These are phyloP conservation scores for Limnanthes douglasii DNA, from an alignment of 345 rosid genomes.

Conservation along the genomic window DNA sequence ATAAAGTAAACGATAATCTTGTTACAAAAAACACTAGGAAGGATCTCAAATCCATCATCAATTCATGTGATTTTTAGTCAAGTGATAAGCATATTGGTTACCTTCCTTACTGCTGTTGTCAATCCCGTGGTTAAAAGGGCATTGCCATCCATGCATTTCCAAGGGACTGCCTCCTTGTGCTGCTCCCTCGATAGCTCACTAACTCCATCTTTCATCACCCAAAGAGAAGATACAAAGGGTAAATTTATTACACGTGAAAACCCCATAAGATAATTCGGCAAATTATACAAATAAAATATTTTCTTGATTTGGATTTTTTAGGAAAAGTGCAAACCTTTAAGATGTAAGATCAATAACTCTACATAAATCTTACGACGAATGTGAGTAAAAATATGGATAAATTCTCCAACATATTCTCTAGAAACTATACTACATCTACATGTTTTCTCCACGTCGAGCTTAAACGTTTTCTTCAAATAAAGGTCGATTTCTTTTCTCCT, in stretches of 20 bases:
- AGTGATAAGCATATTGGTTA: no score
- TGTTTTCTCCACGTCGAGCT: constrained; percentile 26
- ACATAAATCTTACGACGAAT: constrained; percentile 68
- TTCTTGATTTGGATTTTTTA: background rate
- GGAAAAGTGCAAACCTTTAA: constrained; percentile 30
- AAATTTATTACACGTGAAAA: background rate
- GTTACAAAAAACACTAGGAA: no score
- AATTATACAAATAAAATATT: background rate
- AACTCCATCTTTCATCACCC: constrained; percentile 4
- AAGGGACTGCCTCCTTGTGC: constrained; percentile 6
- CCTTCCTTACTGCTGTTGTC: constrained; percentile 19
- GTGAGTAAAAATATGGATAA: constrained; percentile 67
- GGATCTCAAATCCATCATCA: no score
- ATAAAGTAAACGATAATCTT: no score
- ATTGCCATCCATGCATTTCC: constrained; percentile 13
- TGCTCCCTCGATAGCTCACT: constrained; percentile 3
- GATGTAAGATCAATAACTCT: constrained; percentile 45
- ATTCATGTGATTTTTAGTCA: no score
- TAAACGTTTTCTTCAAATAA: constrained; percentile 42
- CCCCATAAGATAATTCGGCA: background rate
- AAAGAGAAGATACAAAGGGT: background rate
- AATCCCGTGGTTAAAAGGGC: constrained; percentile 18
- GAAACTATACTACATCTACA: constrained; percentile 26
- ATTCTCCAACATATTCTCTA: constrained; percentile 74
- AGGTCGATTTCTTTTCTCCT: constrained; percentile 47